These are phyloP conservation scores for Rhododendron molle DNA, from an alignment of 148 eudicot species.

Conservation along the genomic window DNA sequence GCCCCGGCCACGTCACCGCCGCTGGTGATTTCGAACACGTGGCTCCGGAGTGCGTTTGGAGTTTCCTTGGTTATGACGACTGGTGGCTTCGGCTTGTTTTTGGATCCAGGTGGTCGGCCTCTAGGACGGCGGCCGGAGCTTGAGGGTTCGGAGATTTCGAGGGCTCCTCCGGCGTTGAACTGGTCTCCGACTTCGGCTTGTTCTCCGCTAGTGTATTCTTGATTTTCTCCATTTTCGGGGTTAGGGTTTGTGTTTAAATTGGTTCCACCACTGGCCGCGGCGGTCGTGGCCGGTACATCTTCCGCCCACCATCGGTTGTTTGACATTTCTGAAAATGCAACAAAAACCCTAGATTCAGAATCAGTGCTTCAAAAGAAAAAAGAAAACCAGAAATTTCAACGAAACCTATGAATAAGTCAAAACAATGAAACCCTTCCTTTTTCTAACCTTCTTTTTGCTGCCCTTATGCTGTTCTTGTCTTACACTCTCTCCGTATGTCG, in stretches of 20 bases:
- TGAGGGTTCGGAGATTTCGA: not conserved
- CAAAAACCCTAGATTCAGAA: not conserved
- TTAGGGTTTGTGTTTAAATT: constrained; percentile 4
- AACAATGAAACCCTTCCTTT: not conserved
- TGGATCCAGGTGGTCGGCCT: constrained; percentile 78
- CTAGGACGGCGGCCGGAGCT: constrained; percentile 31
- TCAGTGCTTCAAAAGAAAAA: not conserved
- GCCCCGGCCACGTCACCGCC: constrained; percentile 73
- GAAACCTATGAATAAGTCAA: not conserved
- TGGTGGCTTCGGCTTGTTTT: constrained; percentile 79
- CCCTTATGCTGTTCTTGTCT: not conserved
- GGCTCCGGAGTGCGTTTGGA: constrained; percentile 82
- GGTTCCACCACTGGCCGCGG: not conserved
- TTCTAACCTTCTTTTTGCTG: not conserved
- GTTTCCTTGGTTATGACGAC: constrained; percentile 72
- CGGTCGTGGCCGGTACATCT: constrained; percentile 39
- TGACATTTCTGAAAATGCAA: constrained; percentile 28
- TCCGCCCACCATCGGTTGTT: constrained; percentile 82
- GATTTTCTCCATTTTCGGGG: constrained; percentile 15
- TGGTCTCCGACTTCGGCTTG: constrained; percentile 28
- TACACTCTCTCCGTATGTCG: not conserved
- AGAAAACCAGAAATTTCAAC: not conserved
- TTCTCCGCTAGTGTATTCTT: constrained; percentile 11
- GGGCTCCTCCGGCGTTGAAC: constrained; percentile 24
- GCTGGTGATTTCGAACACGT: constrained; percentile 72